Evolutionary conservation across 106 monocot genomes (phyloP).

Genomic region (Ottelia alismoides): DNA sequence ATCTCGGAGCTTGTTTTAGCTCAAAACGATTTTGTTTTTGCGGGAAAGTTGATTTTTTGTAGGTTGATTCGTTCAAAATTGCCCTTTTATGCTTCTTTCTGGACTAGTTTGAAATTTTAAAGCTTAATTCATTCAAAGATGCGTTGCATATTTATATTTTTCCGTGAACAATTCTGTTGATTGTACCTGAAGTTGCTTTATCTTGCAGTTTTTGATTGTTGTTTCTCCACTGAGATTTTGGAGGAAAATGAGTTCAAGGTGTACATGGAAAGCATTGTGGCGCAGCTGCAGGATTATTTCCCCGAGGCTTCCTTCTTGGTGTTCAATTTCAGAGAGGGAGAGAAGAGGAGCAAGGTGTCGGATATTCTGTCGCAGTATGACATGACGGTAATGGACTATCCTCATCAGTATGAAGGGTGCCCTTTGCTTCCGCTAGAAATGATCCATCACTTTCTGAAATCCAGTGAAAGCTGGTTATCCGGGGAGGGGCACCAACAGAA

Average conservation of each 20-base stretch:
- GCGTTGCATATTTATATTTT: background rate
- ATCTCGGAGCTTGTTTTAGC: too few relatives aligned
- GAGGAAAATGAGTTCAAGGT: slow-evolving; percentile 48
- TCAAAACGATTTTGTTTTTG: background rate
- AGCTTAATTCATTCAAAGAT: background rate
- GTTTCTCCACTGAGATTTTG: slow-evolving; percentile 71
- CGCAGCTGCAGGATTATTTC: slow-evolving; percentile 55
- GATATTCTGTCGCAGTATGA: slow-evolving; percentile 37
- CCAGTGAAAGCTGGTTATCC: slow-evolving; percentile 70
- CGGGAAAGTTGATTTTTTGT: background rate
- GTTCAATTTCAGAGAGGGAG: slow-evolving; percentile 50
- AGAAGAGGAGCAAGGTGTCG: slow-evolving; percentile 36
- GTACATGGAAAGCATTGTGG: slow-evolving; percentile 57
- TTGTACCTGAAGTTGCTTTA: background rate
- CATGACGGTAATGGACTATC: slow-evolving; percentile 62
- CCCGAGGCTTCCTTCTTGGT: slow-evolving; percentile 77
- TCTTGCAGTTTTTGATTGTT: slow-evolving; percentile 78
- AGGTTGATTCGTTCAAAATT: too few relatives aligned
- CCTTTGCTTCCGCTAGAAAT: slow-evolving; percentile 79
- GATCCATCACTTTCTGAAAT: slow-evolving; percentile 61
- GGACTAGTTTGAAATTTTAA: too few relatives aligned
- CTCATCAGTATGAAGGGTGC: slow-evolving; percentile 57
- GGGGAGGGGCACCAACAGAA: slow-evolving; percentile 55
- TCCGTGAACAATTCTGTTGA: background rate
- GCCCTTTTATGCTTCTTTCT: too few relatives aligned